Base-by-base conservation (phyloP, 1,284 basidiomycete genomes). In the Inonotus obliquus region DNA sequence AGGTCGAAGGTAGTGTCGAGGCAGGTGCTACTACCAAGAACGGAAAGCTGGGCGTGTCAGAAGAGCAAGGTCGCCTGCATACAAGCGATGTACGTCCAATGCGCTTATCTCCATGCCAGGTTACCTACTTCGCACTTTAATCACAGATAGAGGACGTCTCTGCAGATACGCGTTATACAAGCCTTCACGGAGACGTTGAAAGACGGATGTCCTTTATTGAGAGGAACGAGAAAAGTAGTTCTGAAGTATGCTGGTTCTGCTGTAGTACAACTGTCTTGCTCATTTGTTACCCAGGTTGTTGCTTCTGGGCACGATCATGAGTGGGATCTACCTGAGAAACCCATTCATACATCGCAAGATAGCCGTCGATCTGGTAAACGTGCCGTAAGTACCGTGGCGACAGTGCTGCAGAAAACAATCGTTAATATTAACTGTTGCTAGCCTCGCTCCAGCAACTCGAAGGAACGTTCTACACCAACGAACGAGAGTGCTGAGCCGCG, bases 381-480 rank as follows among this genome's bases (percentile, higher is more conserved):
- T 37, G 23, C 41, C 14, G 59, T 60, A 55, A 37, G 59, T 55
- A 10, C 35, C 19, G 14, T 47, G 21, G 11, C 41, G 13, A 27
- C 23, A 17, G 29, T 17, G 32, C 6, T 32, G 13, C 21, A 10
- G 32, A 23, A 21, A 37, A 29, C 32, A 19, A 6, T 41, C 9
- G 44, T 32, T 17, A 35, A 60, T 11, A 44, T 14, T n/a, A 19
- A 9, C 13, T 27, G 23, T 23, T 47, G n/a, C 48, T 41, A 62
- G 61, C 58, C 61, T 45, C 61, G 61, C n/a, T 62, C 58, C 39
- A 58, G 41, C 49, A 58, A 44, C 17, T 38, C 53, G 44, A 11
- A 58, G 5, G 55, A 53, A 2, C 17, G 23, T 27, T 14, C 38
- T 6, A n/a, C 49, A 2, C 35, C 29, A 41, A 21, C 17, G 14